phyloP scores from a whole-genome alignment of 2,329 filamentous ascomycete species.

The Dothistroma pini region DNA sequence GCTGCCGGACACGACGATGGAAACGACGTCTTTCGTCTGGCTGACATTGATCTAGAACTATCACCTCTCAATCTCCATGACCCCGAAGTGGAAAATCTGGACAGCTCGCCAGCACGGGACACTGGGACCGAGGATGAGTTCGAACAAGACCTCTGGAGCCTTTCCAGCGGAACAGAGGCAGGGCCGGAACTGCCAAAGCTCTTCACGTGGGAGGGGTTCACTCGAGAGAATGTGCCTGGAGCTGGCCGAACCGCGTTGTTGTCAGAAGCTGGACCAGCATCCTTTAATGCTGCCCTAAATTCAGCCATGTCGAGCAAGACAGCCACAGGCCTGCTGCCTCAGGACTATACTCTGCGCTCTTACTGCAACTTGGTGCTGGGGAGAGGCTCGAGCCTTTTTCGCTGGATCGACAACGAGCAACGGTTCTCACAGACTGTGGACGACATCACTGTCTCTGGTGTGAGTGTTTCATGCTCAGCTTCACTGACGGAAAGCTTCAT shows the following conservation, averaged over 20 bases:
- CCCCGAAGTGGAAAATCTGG: neutral
- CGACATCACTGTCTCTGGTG: slow-evolving; percentile 49
- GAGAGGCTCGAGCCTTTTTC: slow-evolving; percentile 67
- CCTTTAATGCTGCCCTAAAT: slow-evolving; percentile 64
- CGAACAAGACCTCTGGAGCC: slow-evolving; percentile 29
- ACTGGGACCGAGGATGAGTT: slow-evolving; percentile 15
- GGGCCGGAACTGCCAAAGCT: slow-evolving; percentile 44
- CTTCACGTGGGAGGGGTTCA: slow-evolving; percentile 68
- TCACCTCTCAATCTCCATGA: neutral
- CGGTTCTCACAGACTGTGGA: slow-evolving; percentile 50
- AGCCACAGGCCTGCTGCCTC: slow-evolving; percentile 36
- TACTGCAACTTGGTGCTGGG: slow-evolving; percentile 66
- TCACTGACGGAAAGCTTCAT: slow-evolving; percentile 51
- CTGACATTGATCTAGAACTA: neutral
- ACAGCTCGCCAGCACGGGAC: neutral
- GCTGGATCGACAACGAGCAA: slow-evolving; percentile 52
- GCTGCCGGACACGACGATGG: neutral
- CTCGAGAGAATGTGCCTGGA: slow-evolving; percentile 29
- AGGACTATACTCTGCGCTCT: slow-evolving; percentile 44
- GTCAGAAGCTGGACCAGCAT: slow-evolving; percentile 62
- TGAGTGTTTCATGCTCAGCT: slow-evolving; percentile 47
- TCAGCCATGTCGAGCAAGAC: slow-evolving; percentile 34
- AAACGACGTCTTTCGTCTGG: neutral
- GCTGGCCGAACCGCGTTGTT: slow-evolving; percentile 53
- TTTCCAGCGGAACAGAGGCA: slow-evolving; percentile 30